These are phyloP conservation scores for Beauveria varroae DNA, from an alignment of 2,329 filamentous ascomycete species.

Conservation along the genomic window DNA sequence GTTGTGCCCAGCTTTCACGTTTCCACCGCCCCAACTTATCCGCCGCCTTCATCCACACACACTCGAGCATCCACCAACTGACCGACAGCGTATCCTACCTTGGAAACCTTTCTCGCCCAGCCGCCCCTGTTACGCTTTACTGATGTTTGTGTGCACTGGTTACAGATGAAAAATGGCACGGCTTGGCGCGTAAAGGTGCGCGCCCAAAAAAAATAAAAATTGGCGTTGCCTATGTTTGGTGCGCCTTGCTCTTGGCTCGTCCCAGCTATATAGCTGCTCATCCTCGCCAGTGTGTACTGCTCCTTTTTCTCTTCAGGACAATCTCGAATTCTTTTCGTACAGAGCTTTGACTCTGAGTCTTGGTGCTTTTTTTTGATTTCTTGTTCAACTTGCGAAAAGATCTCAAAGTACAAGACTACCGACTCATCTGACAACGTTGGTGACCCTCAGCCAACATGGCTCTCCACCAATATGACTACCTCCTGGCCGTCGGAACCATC, in stretches of 20 bases:
- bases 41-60: constrained; percentile 2
- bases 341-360: neutral
- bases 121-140: neutral
- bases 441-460: neutral
- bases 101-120: neutral
- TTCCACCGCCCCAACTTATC: constrained; percentile 4
- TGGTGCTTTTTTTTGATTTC: neutral
- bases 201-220: neutral
- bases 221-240: neutral
- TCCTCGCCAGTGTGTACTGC: neutral
- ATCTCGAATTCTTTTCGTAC: neutral
- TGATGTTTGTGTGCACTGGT: neutral
- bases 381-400: neutral
- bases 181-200: neutral
- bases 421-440: neutral
- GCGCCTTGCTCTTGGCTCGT: neutral
- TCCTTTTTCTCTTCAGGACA: neutral
- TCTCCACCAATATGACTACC: constrained; percentile 51
- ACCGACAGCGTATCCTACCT: neutral
- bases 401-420: neutral
- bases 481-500: constrained; percentile 56
- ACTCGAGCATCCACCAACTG: neutral
- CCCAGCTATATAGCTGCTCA: constrained; percentile 8
- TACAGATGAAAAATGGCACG: neutral
- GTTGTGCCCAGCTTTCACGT: neutral